Conservation (phyloP, 2,329 filamentous ascomycete species). For the Juglanconis juglandina region DNA sequence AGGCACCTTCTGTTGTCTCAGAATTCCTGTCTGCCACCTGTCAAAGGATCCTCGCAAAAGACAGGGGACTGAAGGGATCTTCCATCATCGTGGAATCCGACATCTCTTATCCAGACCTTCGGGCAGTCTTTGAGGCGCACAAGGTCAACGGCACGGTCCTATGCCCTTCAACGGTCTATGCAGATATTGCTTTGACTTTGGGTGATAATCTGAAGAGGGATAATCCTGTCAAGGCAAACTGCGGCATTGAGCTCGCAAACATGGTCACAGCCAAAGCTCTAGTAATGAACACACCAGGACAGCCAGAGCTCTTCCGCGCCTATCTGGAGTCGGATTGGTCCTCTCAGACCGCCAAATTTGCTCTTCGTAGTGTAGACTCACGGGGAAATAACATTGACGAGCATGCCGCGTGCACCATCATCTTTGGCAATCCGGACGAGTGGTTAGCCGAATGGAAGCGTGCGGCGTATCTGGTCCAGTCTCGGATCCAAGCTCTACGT, state of each 20-base stretch:
- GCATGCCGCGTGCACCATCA: no score
- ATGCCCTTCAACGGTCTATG: conserved; percentile 57
- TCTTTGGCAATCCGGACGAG: no score
- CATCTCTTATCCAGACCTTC: conserved; percentile 60
- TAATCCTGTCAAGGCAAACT: conserved; percentile 58
- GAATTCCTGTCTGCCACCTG: conserved; percentile 1
- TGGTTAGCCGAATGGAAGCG: no score
- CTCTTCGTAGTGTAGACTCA: no score
- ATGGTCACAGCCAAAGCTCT: conserved; percentile 44
- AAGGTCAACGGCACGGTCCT: conserved; percentile 64
- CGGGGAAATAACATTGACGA: no score
- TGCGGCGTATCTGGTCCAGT: no score
- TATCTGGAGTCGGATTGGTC: no score
- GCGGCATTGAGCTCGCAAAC: conserved; percentile 65
- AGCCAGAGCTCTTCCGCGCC: no score
- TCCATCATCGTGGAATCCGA: conserved; percentile 62
- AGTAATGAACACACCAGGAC: not conserved
- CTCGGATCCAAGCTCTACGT: no score
- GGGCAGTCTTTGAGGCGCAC: conserved; percentile 58
- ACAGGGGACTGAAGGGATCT: not conserved
- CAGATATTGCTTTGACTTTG: conserved; percentile 47
- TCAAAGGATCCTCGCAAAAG: not conserved
- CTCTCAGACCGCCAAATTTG: no score
- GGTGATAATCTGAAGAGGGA: conserved; percentile 63
- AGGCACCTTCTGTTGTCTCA: conserved; percentile 45